Percentiles rank a stretch among this genome's conserved stretches.
Conservation (phyloP, 768 basidiomycete genomes). For the Leccinellum rugosiceps region DNA sequence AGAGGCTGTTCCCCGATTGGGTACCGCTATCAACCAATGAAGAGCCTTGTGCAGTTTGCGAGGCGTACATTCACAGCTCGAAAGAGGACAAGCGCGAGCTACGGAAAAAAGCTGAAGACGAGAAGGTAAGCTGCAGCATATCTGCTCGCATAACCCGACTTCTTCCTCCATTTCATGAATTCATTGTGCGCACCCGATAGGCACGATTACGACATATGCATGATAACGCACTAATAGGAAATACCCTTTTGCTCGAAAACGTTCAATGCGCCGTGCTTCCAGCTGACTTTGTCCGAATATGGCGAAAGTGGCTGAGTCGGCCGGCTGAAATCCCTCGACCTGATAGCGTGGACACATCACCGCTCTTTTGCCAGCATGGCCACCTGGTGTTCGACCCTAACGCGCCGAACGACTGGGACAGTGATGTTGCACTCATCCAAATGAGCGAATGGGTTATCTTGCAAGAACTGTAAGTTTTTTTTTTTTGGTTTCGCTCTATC, state of each 20-base stretch:
- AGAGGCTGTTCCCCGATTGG: slow-evolving; percentile 64
- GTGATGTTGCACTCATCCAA: slow-evolving; percentile 53
- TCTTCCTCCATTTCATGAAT: slow-evolving; percentile 20
- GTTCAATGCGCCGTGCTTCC: slow-evolving; percentile 58
- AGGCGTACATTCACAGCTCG: slow-evolving; percentile 48
- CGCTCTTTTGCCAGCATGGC: slow-evolving; percentile 66
- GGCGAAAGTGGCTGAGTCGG: slow-evolving; percentile 67
- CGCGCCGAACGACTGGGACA: slow-evolving; percentile 53
- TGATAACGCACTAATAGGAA: slow-evolving; percentile 48
- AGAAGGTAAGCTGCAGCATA: slow-evolving; percentile 52
- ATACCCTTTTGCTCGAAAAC: slow-evolving; percentile 44
- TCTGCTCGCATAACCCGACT: neutral
- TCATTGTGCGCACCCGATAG: slow-evolving; percentile 35
- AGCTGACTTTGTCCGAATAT: slow-evolving; percentile 57
- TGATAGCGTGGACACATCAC: slow-evolving; percentile 54
- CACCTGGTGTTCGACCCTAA: slow-evolving; percentile 67
- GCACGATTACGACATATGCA: slow-evolving; percentile 62
- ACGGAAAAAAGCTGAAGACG: slow-evolving; percentile 69
- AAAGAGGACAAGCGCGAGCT: slow-evolving; percentile 60
- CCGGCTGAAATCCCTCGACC: slow-evolving; percentile 58
- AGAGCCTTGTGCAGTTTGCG: slow-evolving; percentile 64
- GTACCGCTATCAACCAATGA: slow-evolving; percentile 46
- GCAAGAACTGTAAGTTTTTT: slow-evolving; percentile 48
- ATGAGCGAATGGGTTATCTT: slow-evolving; percentile 64
- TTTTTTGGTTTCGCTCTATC: slow-evolving; percentile 6